These are phyloP conservation scores for Fusarium ambrosium DNA, from an alignment of 2,329 filamentous ascomycete genomes.

Conservation along the genomic window DNA sequence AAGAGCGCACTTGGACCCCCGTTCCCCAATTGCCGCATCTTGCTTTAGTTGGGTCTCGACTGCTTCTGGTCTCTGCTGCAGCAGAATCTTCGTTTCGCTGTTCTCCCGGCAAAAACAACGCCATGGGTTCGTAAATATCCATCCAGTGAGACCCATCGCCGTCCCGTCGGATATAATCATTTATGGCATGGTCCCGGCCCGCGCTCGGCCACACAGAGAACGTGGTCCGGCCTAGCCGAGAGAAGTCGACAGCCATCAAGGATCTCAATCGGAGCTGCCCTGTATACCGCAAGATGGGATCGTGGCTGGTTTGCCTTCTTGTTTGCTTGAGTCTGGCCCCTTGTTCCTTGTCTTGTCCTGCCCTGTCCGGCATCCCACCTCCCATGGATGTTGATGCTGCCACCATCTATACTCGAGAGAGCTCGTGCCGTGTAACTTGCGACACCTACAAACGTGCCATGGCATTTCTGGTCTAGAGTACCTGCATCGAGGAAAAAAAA, in stretches of 20 bases:
- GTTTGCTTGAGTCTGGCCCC: constrained; percentile 3
- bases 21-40: constrained; percentile 34
- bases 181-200: constrained; percentile 30
- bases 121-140: constrained; percentile 23
- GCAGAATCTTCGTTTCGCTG: background rate
- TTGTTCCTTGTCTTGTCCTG: constrained; percentile 21
- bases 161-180: constrained; percentile 25
- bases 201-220: constrained; percentile 34
- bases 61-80: background rate
- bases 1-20: constrained; percentile 21
- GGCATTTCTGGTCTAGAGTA: constrained; percentile 9
- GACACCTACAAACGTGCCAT: background rate
- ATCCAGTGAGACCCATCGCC: constrained; percentile 15
- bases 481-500: background rate
- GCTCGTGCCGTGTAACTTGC: background rate
- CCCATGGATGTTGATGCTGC: background rate
- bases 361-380: constrained; percentile 6
- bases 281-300: constrained; percentile 17
- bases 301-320: constrained; percentile 18
- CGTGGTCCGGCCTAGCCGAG: constrained; percentile 33
- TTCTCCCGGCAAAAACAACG: constrained; percentile 22
- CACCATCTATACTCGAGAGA: background rate
- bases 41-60: background rate
- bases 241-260: background rate
- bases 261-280: constrained; percentile 4